A percentile compares a stretch with the other conserved stretches of the same genome.
Evolutionary conservation across 306 rosid genomes (phyloP).

Genomic region (Prosopis cineraria): DNA sequence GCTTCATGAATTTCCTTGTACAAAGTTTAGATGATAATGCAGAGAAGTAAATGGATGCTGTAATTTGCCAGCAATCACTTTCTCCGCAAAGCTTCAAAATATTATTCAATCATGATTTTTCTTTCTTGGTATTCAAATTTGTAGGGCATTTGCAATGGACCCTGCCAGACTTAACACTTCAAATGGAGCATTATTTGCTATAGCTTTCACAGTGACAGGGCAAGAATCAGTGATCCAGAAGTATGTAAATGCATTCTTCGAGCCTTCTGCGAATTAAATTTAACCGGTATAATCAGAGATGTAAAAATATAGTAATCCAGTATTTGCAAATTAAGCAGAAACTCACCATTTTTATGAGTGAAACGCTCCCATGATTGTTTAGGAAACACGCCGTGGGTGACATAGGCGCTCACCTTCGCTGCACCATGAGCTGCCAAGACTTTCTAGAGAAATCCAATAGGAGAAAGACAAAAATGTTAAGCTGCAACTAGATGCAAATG

Average conservation of each 20-base stretch:
- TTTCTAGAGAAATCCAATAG: conserved; percentile 55
- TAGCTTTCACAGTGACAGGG: conserved; percentile 77
- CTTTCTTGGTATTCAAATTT: conserved; percentile 46
- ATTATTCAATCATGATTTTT: background rate
- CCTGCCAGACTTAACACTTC: conserved; percentile 90
- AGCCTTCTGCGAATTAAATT: conserved; percentile 39
- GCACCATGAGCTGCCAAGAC: conserved; percentile 91
- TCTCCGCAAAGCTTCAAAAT: conserved; percentile 16
- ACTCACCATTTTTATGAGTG: conserved; percentile 69
- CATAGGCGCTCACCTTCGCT: conserved; percentile 87
- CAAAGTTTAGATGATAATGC: conserved; percentile 19
- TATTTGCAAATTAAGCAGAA: background rate
- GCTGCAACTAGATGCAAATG: conserved; percentile 6
- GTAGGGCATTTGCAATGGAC: conserved; percentile 84
- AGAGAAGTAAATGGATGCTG: conserved; percentile 11
- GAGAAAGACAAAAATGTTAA: conserved; percentile 15
- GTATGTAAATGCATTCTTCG: conserved; percentile 65
- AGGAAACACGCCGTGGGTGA: conserved; percentile 94
- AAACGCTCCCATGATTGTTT: conserved; percentile 81
- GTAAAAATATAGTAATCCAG: background rate
- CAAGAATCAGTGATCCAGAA: conserved; percentile 99
- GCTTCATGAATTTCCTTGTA: conserved; percentile 13
- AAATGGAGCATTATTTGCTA: conserved; percentile 75
- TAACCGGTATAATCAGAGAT: conserved; percentile 17
- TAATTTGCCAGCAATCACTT: conserved; percentile 12